phyloP scores from a whole-genome alignment of 805 yeast genomes.

The Isabelozyma pseudorhagii region DNA sequence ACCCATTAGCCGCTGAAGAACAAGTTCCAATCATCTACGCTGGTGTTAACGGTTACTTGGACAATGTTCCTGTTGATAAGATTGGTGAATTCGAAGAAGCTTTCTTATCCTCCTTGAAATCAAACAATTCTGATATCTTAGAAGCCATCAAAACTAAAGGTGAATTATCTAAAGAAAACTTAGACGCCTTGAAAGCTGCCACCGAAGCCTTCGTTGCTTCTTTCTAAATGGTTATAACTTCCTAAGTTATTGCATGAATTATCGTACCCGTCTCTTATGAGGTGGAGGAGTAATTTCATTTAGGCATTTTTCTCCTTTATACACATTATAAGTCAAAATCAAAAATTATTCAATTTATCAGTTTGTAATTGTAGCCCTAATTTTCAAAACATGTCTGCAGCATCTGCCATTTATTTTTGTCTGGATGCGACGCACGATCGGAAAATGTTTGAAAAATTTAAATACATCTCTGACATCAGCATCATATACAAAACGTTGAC shows the following conservation, averaged over 20 bases:
- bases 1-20: slow-evolving; percentile 97
- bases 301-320: neutral
- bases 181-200: slow-evolving; percentile 84
- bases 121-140: slow-evolving; percentile 83
- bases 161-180: slow-evolving; percentile 81
- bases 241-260: neutral
- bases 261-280: neutral
- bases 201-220: slow-evolving; percentile 92
- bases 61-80: slow-evolving; percentile 76
- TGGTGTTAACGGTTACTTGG: slow-evolving; percentile 99
- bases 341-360: neutral
- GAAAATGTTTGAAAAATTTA: too few relatives aligned
- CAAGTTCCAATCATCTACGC: slow-evolving; percentile 98
- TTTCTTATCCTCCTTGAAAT: slow-evolving; percentile 87
- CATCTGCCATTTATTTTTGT: too few relatives aligned
- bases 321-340: neutral
- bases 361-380: neutral
- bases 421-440: too few relatives aligned
- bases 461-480: too few relatives aligned
- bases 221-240: slow-evolving; percentile 43
- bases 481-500: too few relatives aligned
- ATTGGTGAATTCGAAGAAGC: slow-evolving; percentile 89
- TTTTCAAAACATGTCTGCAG: too few relatives aligned
- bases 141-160: slow-evolving; percentile 85
- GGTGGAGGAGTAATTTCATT: neutral